Evolutionary conservation across 768 basidiomycete species (phyloP), one percentile per base, ranked within the genome.

Genomic region (Leucosporidium creatinivorum): DNA sequence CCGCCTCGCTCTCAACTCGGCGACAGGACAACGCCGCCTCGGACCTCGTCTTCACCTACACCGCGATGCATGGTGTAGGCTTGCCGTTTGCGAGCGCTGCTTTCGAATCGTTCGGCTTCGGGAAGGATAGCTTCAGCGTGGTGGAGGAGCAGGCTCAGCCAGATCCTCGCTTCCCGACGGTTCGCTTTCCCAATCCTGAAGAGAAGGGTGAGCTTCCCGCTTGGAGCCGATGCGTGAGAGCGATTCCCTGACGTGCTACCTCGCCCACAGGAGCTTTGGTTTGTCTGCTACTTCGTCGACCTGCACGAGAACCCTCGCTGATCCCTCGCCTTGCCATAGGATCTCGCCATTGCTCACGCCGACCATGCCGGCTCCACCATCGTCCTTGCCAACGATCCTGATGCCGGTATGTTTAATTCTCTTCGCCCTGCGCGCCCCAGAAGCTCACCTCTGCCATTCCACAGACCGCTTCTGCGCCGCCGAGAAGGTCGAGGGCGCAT

Each of bases 31-130:
- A 84, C 69, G 70, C 78, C 0, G 69, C 73, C 8, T 74, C 79
- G 2, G 48, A 78, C 7, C 65, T 86, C 68, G 84, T 81, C 72
- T 89, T 93, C 72, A 87, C 90, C 25, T 90, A 91, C 75, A 93
- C 92, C 0, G 88, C 91, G 0, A 87, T 93, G 88, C 91, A 93
- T 73, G 91, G 91, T 0, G 91, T 93, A 62, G 86, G 89, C 71
- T 83, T 91, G 76, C 77, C 80, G 7, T 87, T 87, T 72, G 81
- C 85, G 50, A 78, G 77, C 12, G 76, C 80, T 59, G 87, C 85
- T 0, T 87, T 93, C 67, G 78, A 80, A 49, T 68, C 78, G 4
- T 85, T 84, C 65, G 85, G 85, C 8, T 85, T 90, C 67, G 73
- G 83, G 1, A 86, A 83, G 75, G 33, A 33, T 2, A 31, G 51